These are phyloP conservation scores for Aspergillus affinis DNA, from an alignment of 495 filamentous ascomycete species.

Conservation along the genomic window DNA sequence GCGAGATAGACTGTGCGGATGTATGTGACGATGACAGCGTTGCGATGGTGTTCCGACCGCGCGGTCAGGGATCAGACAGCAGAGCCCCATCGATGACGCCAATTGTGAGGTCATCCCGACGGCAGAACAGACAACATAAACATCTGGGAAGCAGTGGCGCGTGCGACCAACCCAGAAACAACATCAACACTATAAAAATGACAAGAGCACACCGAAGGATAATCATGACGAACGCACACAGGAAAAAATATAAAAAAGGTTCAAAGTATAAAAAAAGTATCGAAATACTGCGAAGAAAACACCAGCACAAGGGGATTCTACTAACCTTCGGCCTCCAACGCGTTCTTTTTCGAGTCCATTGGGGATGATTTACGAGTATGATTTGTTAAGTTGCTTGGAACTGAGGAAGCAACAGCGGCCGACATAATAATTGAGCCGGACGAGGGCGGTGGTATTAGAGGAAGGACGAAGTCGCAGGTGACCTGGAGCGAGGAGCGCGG, in stretches of 20 bases:
- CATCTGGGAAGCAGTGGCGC: slow-evolving; percentile 31
- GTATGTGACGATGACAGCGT: background rate
- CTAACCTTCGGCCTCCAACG: slow-evolving; percentile 46
- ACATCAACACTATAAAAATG: background rate
- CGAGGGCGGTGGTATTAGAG: slow-evolving; percentile 17
- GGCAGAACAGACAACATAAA: slow-evolving; percentile 34
- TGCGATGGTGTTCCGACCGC: background rate
- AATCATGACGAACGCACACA: slow-evolving; percentile 8
- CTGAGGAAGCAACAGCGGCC: slow-evolving; percentile 46
- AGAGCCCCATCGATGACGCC: slow-evolving; percentile 39
- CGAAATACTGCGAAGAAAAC: slow-evolving; percentile 7
- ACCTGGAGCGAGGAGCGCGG: slow-evolving; percentile 5
- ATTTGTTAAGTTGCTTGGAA: slow-evolving; percentile 34
- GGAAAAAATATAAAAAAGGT: slow-evolving; percentile 10
- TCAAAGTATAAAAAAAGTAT: slow-evolving; percentile 12
- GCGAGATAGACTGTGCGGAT: slow-evolving; percentile 15
- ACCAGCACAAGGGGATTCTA: slow-evolving; percentile 17
- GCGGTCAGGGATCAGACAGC: slow-evolving; percentile 20
- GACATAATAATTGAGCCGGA: slow-evolving; percentile 36
- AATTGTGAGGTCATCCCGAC: slow-evolving; percentile 50
- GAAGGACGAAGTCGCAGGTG: slow-evolving; percentile 18
- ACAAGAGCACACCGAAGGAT: slow-evolving; percentile 4
- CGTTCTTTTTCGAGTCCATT: slow-evolving; percentile 54
- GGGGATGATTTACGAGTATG: slow-evolving; percentile 35
- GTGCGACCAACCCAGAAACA: slow-evolving; percentile 36